Evolutionary conservation across 768 basidiomycete species (phyloP).

Genomic region (Xerocomellus amylosporus): DNA sequence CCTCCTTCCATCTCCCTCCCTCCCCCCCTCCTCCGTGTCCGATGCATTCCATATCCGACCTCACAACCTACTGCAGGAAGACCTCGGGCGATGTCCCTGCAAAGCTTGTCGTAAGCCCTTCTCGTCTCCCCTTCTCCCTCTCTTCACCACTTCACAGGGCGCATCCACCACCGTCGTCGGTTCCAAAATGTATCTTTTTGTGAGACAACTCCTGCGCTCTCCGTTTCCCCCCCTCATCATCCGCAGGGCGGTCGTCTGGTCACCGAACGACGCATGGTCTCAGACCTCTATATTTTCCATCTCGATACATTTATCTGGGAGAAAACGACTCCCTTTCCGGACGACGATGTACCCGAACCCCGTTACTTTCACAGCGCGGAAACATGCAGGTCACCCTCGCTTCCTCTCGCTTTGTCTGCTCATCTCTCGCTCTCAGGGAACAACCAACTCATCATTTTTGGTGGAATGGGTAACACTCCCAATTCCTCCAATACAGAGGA

Average conservation of each 20-base stretch:
- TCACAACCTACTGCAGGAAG: conserved; percentile 81
- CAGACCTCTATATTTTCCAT: conserved; percentile 89
- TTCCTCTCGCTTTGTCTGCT: conserved; percentile 3
- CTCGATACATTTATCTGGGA: conserved; percentile 81
- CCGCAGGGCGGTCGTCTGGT: conserved; percentile 82
- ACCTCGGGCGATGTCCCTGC: conserved; percentile 85
- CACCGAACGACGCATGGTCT: conserved; percentile 82
- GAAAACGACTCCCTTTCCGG: conserved; percentile 53
- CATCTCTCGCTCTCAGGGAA: conserved; percentile 51
- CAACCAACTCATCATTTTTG: conserved; percentile 88
- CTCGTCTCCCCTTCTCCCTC: background rate
- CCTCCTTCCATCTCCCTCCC: conserved; percentile 7
- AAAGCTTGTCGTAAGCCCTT: conserved; percentile 74
- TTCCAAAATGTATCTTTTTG: conserved; percentile 87
- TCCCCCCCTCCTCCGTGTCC: conserved; percentile 1
- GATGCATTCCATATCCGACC: conserved; percentile 84
- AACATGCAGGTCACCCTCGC: conserved; percentile 49
- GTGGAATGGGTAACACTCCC: conserved; percentile 87
- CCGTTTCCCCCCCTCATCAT: background rate
- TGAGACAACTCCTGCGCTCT: conserved; percentile 35
- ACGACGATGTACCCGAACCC: conserved; percentile 72
- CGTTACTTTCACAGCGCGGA: conserved; percentile 97
- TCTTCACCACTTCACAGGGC: conserved; percentile 50
- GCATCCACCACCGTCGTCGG: conserved; percentile 90
- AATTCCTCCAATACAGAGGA: conserved; percentile 72